Conservation (phyloP, 23 red algal species). For the Cyanidioschyzon merolae region DNA sequence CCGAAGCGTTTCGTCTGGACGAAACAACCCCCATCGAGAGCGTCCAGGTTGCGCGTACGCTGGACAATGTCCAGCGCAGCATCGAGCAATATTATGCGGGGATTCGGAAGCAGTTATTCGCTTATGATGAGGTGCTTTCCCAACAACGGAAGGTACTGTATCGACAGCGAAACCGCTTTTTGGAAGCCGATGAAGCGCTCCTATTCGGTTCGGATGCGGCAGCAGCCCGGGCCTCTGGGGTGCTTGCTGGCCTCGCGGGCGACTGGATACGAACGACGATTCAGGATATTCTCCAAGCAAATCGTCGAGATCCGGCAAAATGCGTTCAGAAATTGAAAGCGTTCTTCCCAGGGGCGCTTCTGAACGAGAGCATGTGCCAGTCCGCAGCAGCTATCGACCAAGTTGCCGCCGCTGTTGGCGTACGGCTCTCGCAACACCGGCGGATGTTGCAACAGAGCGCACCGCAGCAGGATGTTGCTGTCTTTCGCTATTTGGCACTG, state of each 20-base stretch:
- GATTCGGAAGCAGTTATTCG: slow-evolving; percentile 65
- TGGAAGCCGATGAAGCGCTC: neutral
- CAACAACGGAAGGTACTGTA: slow-evolving; percentile 67
- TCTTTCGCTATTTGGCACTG: slow-evolving; percentile 57
- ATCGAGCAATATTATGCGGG: slow-evolving; percentile 82
- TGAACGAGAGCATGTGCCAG: neutral
- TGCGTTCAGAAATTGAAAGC: slow-evolving; percentile 32
- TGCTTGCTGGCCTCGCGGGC: neutral
- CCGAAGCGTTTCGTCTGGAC: slow-evolving; percentile 71
- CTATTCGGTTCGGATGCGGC: neutral
- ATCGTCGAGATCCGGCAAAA: neutral
- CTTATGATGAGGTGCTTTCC: slow-evolving; percentile 74
- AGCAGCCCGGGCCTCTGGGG: neutral
- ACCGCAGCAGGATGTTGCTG: neutral
- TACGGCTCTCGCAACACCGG: slow-evolving; percentile 17
- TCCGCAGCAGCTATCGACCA: slow-evolving; percentile 10
- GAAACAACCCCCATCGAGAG: slow-evolving; percentile 94
- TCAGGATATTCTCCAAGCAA: neutral
- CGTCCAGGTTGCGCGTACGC: slow-evolving; percentile 41
- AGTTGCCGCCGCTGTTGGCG: neutral
- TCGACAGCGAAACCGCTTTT: slow-evolving; percentile 27
- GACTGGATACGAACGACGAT: neutral
- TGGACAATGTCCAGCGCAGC: slow-evolving; percentile 51
- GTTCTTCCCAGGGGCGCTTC: slow-evolving; percentile 44
- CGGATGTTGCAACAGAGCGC: neutral